Evolutionary conservation across 2,329 filamentous ascomycete species (phyloP), one percentile per base, ranked within the genome.

Genomic region (Scleromitrula shiraiana): DNA sequence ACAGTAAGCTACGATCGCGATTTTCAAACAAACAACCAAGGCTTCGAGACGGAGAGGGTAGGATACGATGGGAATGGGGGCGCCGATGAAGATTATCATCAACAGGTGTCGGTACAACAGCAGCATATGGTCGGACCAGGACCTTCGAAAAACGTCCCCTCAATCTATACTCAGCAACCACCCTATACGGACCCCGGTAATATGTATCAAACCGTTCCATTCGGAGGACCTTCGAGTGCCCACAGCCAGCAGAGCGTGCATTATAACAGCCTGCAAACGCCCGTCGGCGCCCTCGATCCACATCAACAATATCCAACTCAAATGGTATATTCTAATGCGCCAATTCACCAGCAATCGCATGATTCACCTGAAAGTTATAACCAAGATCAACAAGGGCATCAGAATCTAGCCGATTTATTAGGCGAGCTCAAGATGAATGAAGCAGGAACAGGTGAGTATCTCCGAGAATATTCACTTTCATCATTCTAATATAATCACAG

Each of bases 391-490:
- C 85, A 85, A 51, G 80, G 78, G 24, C 78, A 85, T 46, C 20
- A 23, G 17, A 83, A 86, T 59, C 74, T 95, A 2, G 80, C 83
- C 10, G 86, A 94, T 60, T 79, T 93, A 9, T 73, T 97, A 32
- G 91, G 91, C 7, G 85, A 88, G 35, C 73, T 97, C 12, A 90
- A 87, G 61, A 88, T 97, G 59, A 85, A 94, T 52, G 86, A 91
- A 62, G 83, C 80, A 33, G 91, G 89, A 52, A 85, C 89, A 64
- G 89, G 87, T 93, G 74, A 67, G 80, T 54, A 22, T 14, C 44
- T 26, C 23, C n/a, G 30, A 40, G 15, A 12, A 50, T 29, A 23
- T 48, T 36, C 43, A 27, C 52, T 41, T 46, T 62, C 30, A 30
- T 20, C 26, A 22, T 35, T 41, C 54, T 55, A 52, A 60, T 14